Conservation (phyloP, 441 rosid species). For the Rhodomyrtus psidioides region DNA sequence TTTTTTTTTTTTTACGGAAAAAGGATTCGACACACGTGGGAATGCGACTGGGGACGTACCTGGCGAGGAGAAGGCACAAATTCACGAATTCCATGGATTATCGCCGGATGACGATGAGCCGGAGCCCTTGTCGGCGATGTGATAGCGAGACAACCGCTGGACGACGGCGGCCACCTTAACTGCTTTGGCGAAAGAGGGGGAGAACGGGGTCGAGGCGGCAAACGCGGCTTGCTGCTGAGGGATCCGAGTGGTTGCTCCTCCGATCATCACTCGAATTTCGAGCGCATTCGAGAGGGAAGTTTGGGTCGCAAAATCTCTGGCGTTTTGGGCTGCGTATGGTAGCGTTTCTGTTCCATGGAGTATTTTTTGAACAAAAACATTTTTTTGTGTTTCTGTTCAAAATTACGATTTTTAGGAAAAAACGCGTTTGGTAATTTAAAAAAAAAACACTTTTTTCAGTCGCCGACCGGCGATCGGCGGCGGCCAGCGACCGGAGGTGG, state of each 20-base stretch:
- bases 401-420: too few species aligned
- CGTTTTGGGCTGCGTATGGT: too few species aligned
- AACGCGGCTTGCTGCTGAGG: not conserved
- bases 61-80: constrained; percentile 73
- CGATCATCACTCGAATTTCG: constrained; percentile 1
- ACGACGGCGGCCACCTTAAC: constrained; percentile 31
- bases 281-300: not conserved
- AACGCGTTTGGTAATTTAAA: too few species aligned
- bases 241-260: constrained; percentile 1
- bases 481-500: too few species aligned
- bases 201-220: constrained; percentile 1
- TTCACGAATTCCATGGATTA: constrained; percentile 25
- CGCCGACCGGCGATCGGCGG: too few species aligned
- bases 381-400: too few species aligned
- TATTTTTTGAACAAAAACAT: too few species aligned
- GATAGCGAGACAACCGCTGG: constrained; percentile 30
- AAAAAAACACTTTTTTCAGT: too few species aligned
- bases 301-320: not conserved
- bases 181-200: constrained; percentile 32
- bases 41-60: constrained; percentile 19
- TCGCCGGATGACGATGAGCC: constrained; percentile 15
- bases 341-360: too few species aligned
- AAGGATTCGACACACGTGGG: not conserved
- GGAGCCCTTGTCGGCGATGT: not conserved
- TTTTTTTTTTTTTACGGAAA: not conserved